phyloP scores from a whole-genome alignment of 768 basidiomycete species.

The Podaxis pistillaris region DNA sequence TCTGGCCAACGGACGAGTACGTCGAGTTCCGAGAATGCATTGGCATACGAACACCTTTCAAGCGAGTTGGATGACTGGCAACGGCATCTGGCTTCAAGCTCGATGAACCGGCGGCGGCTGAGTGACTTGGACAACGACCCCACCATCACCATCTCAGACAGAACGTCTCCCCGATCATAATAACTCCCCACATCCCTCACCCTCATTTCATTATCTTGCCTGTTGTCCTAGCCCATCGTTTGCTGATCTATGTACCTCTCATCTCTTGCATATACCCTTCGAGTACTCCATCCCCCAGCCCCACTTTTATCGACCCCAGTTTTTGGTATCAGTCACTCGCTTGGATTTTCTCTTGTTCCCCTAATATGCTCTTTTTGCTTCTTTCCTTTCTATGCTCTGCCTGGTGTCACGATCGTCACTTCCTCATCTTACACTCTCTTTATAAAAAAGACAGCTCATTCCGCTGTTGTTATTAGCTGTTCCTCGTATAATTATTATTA shows the following conservation, averaged over 20 bases:
- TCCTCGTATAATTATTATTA: constrained; percentile 27
- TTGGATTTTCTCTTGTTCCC: constrained; percentile 43
- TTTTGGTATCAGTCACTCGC: constrained; percentile 46
- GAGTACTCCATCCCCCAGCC: constrained; percentile 31
- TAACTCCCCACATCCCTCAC: constrained; percentile 22
- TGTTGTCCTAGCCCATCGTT: constrained; percentile 15
- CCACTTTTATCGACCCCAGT: constrained; percentile 13
- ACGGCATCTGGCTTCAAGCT: constrained; percentile 69
- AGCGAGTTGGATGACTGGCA: constrained; percentile 87
- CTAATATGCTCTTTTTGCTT: constrained; percentile 24
- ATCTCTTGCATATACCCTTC: constrained; percentile 49
- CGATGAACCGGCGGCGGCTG: constrained; percentile 70
- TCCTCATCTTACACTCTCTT: constrained; percentile 30
- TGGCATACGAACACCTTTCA: constrained; percentile 75
- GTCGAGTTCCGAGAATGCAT: constrained; percentile 79
- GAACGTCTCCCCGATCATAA: constrained; percentile 60
- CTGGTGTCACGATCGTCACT: constrained; percentile 19
- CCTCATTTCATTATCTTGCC: constrained; percentile 19
- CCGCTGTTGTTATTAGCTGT: constrained; percentile 14
- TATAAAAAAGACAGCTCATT: constrained; percentile 7
- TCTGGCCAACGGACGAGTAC: constrained; percentile 63
- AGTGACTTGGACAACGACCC: constrained; percentile 69
- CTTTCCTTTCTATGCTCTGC: constrained; percentile 31
- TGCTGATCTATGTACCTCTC: constrained; percentile 32
- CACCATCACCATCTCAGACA: constrained; percentile 42